These are phyloP conservation scores for Pythium brassicae DNA, from an alignment of 352 stramenopile genomes.

Conservation along the genomic window DNA sequence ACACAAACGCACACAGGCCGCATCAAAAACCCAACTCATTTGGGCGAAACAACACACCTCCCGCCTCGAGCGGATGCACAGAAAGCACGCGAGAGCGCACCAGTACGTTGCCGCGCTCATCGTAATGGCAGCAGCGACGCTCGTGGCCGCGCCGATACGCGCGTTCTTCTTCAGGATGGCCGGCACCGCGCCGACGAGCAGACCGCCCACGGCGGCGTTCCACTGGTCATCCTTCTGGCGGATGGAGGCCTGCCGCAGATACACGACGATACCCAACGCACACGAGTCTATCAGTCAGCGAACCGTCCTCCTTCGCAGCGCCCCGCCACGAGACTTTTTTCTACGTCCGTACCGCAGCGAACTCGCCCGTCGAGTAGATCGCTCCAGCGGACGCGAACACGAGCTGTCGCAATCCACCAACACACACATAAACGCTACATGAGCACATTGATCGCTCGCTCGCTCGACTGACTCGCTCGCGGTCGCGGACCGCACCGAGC, in stretches of 20 bases:
- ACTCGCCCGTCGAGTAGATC: constrained; percentile 68
- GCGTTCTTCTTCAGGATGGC: constrained; percentile 77
- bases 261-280: too few relatives aligned
- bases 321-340: too few relatives aligned
- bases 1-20: too few relatives aligned
- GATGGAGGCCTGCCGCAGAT: constrained; percentile 21
- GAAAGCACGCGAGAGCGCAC: constrained; percentile 29
- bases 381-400: constrained; percentile 64
- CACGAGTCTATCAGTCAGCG: too few relatives aligned
- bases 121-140: constrained; percentile 32
- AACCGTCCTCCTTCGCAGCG: too few relatives aligned
- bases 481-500: constrained; percentile 38
- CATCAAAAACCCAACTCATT: too few relatives aligned
- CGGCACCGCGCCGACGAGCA: constrained; percentile 60
- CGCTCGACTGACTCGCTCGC: neutral
- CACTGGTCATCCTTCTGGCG: constrained; percentile 67
- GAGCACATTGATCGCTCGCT: too few relatives aligned
- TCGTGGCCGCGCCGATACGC: constrained; percentile 45
- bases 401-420: constrained; percentile 30
- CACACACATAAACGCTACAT: too few relatives aligned
- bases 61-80: too few relatives aligned
- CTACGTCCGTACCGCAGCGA: constrained; percentile 40
- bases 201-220: constrained; percentile 65
- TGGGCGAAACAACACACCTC: too few relatives aligned
- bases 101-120: constrained; percentile 67